Conservation (phyloP, 805 yeast species). For the Priceomyces castillae region DNA sequence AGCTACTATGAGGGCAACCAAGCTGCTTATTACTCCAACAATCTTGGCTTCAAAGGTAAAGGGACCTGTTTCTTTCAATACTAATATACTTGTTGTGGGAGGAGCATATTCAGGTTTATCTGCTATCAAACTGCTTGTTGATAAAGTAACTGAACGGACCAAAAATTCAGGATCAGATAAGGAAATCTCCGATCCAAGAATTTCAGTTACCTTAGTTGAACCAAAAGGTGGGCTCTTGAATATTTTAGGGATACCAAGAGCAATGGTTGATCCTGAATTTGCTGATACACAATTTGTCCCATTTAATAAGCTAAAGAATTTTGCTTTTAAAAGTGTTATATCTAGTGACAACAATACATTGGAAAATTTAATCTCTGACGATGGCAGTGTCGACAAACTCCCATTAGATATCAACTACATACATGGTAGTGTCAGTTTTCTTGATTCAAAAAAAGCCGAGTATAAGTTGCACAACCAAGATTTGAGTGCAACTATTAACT, state of each 20-base stretch:
- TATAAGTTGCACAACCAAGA: conserved; percentile 18
- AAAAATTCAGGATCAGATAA: not conserved
- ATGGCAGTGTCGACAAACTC: conserved; percentile 1
- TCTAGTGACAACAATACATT: conserved; percentile 21
- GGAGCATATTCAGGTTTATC: conserved; percentile 43
- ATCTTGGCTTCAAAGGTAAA: not conserved
- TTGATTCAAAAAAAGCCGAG: conserved; percentile 25
- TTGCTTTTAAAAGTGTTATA: conserved; percentile 27
- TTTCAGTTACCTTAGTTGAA: conserved; percentile 36
- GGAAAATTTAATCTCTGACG: conserved; percentile 7
- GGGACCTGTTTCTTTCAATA: conserved; percentile 18
- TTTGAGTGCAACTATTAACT: conserved; percentile 20
- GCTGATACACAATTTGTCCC: conserved; percentile 38
- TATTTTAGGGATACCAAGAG: conserved; percentile 38
- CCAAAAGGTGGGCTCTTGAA: conserved; percentile 41
- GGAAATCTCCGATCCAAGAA: conserved; percentile 2
- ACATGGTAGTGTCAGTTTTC: conserved; percentile 31
- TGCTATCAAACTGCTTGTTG: conserved; percentile 29
- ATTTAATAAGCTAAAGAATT: conserved; percentile 25
- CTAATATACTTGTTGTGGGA: conserved; percentile 40
- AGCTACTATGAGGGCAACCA: too few relatives aligned
- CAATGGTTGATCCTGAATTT: conserved; percentile 37
- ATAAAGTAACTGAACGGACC: conserved; percentile 17
- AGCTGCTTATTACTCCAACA: conserved; percentile 1
- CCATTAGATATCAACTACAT: conserved; percentile 27